These are phyloP conservation scores for Alternaria longipes DNA, from an alignment of 2,329 filamentous ascomycete species.

Conservation along the genomic window DNA sequence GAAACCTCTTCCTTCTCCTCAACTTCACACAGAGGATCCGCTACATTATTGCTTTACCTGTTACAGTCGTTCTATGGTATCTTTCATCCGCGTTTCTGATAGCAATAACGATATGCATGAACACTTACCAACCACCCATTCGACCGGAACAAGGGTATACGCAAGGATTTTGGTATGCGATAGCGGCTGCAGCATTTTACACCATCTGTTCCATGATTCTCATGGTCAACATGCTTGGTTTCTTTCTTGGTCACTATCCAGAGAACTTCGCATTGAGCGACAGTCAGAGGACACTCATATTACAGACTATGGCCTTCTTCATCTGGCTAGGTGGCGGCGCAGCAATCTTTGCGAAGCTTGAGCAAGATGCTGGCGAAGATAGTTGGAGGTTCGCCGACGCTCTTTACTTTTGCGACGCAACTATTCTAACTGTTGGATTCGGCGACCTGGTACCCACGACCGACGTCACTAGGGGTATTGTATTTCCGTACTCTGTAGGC, in stretches of 20 bases:
- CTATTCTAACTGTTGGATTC: conserved; percentile 54
- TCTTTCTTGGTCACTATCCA: conserved; percentile 76
- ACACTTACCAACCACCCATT: conserved; percentile 65
- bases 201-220: conserved; percentile 80
- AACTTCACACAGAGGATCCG: conserved; percentile 85
- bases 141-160: conserved; percentile 67
- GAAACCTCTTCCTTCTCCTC: conserved; percentile 82
- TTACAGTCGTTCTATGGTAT: conserved; percentile 84
- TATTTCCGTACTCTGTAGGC: conserved; percentile 84
- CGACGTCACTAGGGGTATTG: conserved; percentile 70
- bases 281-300: conserved; percentile 85
- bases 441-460: conserved; percentile 66
- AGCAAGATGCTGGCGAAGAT: conserved; percentile 55
- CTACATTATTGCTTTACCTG: conserved; percentile 82
- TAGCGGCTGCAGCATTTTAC: conserved; percentile 82
- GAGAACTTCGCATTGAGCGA: conserved; percentile 81
- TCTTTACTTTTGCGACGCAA: conserved; percentile 57
- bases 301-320: conserved; percentile 88
- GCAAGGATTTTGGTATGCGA: conserved; percentile 86
- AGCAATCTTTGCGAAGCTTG: conserved; percentile 75
- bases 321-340: conserved; percentile 82
- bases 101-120: conserved; percentile 71
- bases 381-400: conserved; percentile 80
- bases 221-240: conserved; percentile 81
- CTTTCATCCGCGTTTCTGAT: conserved; percentile 70